These are phyloP conservation scores for Boletus tylopilopsis DNA, from an alignment of 768 basidiomycete genomes.

Conservation along the genomic window DNA sequence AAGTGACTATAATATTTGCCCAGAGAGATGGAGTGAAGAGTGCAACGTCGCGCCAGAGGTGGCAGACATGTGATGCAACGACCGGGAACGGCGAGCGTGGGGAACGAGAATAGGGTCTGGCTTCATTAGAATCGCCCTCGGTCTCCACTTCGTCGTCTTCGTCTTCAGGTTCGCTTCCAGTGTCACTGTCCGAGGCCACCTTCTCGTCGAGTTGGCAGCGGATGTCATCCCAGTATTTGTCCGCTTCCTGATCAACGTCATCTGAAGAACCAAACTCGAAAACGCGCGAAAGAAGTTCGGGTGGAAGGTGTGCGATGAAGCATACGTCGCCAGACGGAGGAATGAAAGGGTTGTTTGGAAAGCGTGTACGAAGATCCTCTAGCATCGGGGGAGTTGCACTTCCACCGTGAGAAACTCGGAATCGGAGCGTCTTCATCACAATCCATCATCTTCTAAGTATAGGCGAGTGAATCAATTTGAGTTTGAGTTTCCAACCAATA, in stretches of 20 bases:
- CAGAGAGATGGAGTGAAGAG: constrained; percentile 56
- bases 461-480: too few species aligned
- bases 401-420: too few species aligned
- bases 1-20: constrained; percentile 37
- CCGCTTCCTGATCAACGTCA: constrained; percentile 33
- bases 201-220: constrained; percentile 33
- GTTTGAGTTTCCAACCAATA: too few species aligned
- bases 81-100: not conserved
- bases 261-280: constrained; percentile 46
- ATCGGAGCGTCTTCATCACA: too few species aligned
- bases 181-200: constrained; percentile 15
- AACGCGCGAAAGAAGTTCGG: constrained; percentile 54
- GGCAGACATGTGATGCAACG: constrained; percentile 30
- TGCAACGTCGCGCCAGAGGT: constrained; percentile 53
- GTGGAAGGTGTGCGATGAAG: constrained; percentile 50
- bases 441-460: too few species aligned
- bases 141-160: not conserved
- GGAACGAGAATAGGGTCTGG: not conserved
- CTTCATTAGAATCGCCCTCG: not conserved
- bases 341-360: constrained; percentile 45
- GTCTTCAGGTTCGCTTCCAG: not conserved
- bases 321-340: constrained; percentile 41
- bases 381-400: too few species aligned
- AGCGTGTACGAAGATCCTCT: constrained; percentile 14
- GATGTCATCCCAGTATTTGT: constrained; percentile 15